These are phyloP conservation scores for Claviceps maximensis DNA, from an alignment of 2,329 filamentous ascomycete genomes.

Conservation along the genomic window DNA sequence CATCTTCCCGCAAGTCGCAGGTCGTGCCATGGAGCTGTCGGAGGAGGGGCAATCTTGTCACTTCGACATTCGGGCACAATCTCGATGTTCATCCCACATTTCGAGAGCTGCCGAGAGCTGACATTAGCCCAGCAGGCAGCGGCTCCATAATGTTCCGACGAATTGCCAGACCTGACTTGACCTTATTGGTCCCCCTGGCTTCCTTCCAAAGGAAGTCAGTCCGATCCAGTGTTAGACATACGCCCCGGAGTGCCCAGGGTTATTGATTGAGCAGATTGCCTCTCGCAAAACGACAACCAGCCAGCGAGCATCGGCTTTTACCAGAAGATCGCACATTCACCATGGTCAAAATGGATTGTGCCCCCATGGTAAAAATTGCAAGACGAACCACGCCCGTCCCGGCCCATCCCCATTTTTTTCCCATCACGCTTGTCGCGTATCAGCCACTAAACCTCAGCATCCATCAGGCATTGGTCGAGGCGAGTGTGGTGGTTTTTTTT, in stretches of 20 bases:
- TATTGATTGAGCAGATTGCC: not conserved
- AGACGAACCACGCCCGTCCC: not conserved
- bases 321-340: conserved; percentile 4
- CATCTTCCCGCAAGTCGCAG: not conserved
- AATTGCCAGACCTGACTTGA: too few species aligned
- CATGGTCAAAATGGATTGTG: conserved; percentile 3
- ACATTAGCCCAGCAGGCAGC: conserved; percentile 5
- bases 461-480: not conserved
- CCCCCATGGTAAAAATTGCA: conserved; percentile 3
- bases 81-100: conserved; percentile 5
- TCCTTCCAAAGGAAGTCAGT: not conserved
- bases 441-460: not conserved
- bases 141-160: conserved; percentile 2
- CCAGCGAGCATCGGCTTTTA: conserved; percentile 4
- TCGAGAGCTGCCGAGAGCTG: not conserved
- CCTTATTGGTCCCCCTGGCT: not conserved
- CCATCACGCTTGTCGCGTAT: not conserved
- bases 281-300: not conserved
- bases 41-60: not conserved
- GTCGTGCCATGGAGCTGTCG: not conserved
- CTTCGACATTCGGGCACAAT: not conserved
- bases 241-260: not conserved
- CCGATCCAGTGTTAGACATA: not conserved
- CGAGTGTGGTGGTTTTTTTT: too few species aligned
- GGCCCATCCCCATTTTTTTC: not conserved